Conservation (phyloP, 148 eudicot genomes). For the Limonium bicolor region DNA sequence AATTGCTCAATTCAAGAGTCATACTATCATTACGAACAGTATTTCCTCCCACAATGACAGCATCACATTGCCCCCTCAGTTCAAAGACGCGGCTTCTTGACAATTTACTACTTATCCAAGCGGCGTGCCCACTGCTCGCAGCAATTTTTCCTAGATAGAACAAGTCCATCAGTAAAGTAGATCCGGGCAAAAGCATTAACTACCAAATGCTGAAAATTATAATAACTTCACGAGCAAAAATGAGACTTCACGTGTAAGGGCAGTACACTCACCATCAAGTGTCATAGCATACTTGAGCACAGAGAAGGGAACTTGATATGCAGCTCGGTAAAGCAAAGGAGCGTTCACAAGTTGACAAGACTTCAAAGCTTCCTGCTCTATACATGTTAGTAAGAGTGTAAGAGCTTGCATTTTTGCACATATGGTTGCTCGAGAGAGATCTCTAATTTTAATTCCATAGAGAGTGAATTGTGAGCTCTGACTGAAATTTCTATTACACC, state of each 20-base stretch:
- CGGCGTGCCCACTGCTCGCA: conserved; percentile 75
- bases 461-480: no score
- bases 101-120: conserved; percentile 82
- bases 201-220: neutral
- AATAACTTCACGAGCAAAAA: neutral
- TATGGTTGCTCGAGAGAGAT: no score
- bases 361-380: conserved; percentile 60
- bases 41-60: conserved; percentile 94
- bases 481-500: no score
- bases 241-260: neutral
- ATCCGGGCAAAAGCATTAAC: no score
- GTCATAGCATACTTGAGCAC: conserved; percentile 97
- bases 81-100: conserved; percentile 86
- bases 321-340: conserved; percentile 84
- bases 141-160: conserved; percentile 71
- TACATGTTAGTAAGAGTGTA: no score
- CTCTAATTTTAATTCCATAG: no score
- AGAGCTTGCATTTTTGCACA: no score
- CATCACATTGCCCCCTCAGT: conserved; percentile 89
- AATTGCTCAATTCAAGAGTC: conserved; percentile 15
- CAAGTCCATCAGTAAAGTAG: no score
- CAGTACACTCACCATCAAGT: conserved; percentile 61
- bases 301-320: conserved; percentile 74
- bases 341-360: conserved; percentile 89
- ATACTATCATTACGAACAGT: conserved; percentile 92